Evolutionary conservation across 371 early-diverging fungal genomes (phyloP).

Genomic region (Apophysomyces ossiformis): DNA sequence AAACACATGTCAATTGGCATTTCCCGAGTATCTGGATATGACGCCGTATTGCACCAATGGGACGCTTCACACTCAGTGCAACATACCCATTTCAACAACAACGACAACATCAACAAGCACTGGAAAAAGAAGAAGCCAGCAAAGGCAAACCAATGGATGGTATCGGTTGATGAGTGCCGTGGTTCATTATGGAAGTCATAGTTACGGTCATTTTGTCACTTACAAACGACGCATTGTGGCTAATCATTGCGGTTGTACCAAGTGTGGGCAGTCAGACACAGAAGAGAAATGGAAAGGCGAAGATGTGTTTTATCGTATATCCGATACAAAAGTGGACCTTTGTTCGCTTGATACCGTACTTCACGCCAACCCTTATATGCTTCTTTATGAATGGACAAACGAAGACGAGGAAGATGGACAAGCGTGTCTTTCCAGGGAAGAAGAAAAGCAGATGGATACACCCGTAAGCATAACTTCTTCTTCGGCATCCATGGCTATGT

Average conservation of each 20-base stretch:
- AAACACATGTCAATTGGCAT: slow-evolving; percentile 65
- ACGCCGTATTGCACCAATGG: slow-evolving; percentile 61
- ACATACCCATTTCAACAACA: slow-evolving; percentile 56
- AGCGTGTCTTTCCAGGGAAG: neutral
- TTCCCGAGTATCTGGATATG: slow-evolving; percentile 67
- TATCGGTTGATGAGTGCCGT: slow-evolving; percentile 83
- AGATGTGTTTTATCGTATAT: slow-evolving; percentile 71
- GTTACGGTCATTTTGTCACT: slow-evolving; percentile 93
- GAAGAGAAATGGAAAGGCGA: slow-evolving; percentile 23
- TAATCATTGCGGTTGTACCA: slow-evolving; percentile 36
- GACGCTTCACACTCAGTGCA: slow-evolving; percentile 55
- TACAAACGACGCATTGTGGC: slow-evolving; percentile 68
- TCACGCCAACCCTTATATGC: slow-evolving; percentile 85
- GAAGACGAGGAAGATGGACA: neutral
- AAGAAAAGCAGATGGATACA: no score
- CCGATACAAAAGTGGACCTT: slow-evolving; percentile 83
- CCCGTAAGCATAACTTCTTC: neutral
- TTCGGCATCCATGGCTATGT: neutral
- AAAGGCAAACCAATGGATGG: slow-evolving; percentile 1
- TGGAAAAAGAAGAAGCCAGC: neutral
- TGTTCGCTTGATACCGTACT: slow-evolving; percentile 70
- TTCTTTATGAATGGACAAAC: slow-evolving; percentile 77
- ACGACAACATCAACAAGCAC: no score
- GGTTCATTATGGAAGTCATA: slow-evolving; percentile 87
- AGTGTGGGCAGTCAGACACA: slow-evolving; percentile 15